A percentile compares a stretch with the other conserved stretches of the same genome.
phyloP scores from a whole-genome alignment of 306 rosid species.

The Ceratonia siliqua region DNA sequence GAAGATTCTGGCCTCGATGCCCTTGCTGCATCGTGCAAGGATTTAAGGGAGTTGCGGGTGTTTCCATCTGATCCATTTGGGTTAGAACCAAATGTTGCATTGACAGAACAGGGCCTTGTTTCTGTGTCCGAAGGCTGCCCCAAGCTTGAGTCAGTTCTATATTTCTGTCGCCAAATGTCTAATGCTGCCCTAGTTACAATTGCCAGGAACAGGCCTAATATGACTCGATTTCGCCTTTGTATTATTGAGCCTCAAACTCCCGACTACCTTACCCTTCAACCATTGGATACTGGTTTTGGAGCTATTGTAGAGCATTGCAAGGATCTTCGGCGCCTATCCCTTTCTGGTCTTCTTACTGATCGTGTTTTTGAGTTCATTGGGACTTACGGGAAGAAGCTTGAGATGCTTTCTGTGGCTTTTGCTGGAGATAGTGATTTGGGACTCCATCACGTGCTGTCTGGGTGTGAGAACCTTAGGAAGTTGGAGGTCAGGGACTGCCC shows the following conservation, averaged over 20 bases:
- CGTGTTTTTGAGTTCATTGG: constrained; percentile 83
- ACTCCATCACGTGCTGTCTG: constrained; percentile 86
- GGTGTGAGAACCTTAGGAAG: constrained; percentile 93
- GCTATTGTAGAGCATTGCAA: constrained; percentile 98
- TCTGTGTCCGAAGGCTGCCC: constrained; percentile 94
- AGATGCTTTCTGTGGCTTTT: constrained; percentile 96
- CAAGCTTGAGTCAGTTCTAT: constrained; percentile 89
- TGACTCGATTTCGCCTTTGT: constrained; percentile 88
- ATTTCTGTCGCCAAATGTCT: constrained; percentile 94
- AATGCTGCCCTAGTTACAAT: constrained; percentile 77
- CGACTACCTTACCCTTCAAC: constrained; percentile 68
- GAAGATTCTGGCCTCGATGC: constrained; percentile 86
- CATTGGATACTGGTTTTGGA: constrained; percentile 89
- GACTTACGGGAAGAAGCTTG: constrained; percentile 75
- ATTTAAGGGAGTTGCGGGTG: constrained; percentile 83
- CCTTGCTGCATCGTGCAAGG: constrained; percentile 84
- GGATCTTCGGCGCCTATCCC: constrained; percentile 82
- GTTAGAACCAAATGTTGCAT: constrained; percentile 65
- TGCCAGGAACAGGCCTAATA: constrained; percentile 81
- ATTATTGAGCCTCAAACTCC: constrained; percentile 82
- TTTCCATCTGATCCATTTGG: constrained; percentile 88
- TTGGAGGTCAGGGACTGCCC: constrained; percentile 99
- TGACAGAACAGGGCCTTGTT: constrained; percentile 91
- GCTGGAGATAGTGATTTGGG: constrained; percentile 95
- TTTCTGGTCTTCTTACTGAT: constrained; percentile 88